Percentiles rank a stretch among this genome's conserved stretches.
Conservation (phyloP, 306 rosid genomes). For the Sicyos edulis region DNA sequence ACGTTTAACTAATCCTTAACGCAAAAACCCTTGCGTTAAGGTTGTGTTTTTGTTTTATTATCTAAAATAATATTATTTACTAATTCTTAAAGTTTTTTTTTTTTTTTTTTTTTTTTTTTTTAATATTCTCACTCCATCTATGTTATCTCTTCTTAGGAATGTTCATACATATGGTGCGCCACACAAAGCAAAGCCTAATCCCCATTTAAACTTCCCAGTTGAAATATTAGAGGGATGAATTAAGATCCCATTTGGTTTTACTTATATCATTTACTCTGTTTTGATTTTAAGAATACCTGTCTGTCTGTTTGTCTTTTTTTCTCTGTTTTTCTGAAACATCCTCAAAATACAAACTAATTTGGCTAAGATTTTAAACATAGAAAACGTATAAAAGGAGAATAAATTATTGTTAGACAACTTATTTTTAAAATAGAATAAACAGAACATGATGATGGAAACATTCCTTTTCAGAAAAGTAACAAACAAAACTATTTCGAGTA, state of each 20-base stretch:
- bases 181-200: too few relatives aligned
- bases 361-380: background rate
- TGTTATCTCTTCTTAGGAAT: too few relatives aligned
- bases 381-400: background rate
- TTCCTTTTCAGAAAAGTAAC: background rate
- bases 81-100: too few relatives aligned
- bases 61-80: too few relatives aligned
- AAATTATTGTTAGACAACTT: background rate
- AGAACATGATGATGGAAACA: background rate
- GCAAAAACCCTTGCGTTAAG: too few relatives aligned
- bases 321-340: background rate
- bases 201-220: constrained; percentile 7
- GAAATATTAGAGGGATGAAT: background rate
- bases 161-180: too few relatives aligned
- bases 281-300: background rate
- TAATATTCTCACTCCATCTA: too few relatives aligned
- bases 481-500: background rate
- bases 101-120: too few relatives aligned
- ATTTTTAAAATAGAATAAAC: background rate
- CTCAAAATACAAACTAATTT: background rate
- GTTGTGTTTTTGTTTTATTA: too few relatives aligned
- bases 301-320: background rate
- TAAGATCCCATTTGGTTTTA: background rate
- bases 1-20: too few relatives aligned
- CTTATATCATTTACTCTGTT: background rate